Conservation (phyloP, 73 alveolate species). For the Urostyla sp. region DNA sequence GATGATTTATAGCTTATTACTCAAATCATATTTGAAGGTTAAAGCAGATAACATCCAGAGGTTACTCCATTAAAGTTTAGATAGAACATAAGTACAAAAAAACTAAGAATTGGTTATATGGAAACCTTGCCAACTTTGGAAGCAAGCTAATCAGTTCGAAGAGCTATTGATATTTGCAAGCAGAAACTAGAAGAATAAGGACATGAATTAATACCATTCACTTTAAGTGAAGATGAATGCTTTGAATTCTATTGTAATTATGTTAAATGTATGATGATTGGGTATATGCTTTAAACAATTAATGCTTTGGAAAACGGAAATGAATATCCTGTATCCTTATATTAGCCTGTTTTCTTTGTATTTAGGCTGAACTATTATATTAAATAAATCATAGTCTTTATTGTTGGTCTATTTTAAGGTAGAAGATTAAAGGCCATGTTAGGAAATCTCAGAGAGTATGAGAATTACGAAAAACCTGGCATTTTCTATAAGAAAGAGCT, state of each 20-base stretch:
- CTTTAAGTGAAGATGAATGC: background rate
- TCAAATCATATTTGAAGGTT: no score
- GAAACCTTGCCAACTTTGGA: background rate
- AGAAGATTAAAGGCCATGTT: background rate
- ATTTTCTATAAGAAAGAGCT: background rate
- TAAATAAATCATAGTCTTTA: background rate
- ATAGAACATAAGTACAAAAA: background rate
- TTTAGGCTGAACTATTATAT: background rate
- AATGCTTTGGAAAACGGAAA: background rate
- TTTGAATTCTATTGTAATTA: background rate
- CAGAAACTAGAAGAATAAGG: slow-evolving; percentile 25
- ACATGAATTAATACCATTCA: slow-evolving; percentile 17
- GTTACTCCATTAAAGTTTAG: background rate
- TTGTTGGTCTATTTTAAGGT: background rate
- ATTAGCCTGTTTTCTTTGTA: background rate
- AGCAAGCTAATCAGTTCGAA: background rate
- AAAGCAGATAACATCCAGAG: background rate
- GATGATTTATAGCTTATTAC: background rate
- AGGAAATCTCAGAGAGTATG: background rate
- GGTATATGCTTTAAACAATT: background rate
- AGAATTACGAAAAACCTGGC: background rate
- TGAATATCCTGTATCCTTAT: background rate
- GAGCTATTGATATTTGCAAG: slow-evolving; percentile 33
- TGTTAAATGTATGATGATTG: background rate
- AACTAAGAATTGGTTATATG: background rate